Conservation (phyloP, 2,329 filamentous ascomycete genomes). For the Diplodia corticola region DNA sequence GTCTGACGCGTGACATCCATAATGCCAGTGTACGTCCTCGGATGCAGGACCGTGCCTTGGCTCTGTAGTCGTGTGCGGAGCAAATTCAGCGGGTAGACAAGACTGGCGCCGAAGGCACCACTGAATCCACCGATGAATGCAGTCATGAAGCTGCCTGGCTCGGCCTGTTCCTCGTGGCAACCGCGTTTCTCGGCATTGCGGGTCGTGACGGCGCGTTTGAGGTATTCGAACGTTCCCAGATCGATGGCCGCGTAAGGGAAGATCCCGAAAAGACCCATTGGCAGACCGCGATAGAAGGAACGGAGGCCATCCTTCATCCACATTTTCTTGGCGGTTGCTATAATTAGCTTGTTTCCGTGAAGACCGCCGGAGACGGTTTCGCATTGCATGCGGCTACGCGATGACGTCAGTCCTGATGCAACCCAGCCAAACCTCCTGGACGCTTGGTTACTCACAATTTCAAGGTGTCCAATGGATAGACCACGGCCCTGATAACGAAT, state of each 20-base stretch:
- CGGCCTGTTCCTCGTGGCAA: constrained; percentile 76
- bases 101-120: constrained; percentile 86
- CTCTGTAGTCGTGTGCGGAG: constrained; percentile 89
- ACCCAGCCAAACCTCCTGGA: background rate
- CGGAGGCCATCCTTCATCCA: constrained; percentile 71
- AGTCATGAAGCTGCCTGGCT: constrained; percentile 78
- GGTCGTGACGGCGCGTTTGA: constrained; percentile 72
- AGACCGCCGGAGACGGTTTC: constrained; percentile 85
- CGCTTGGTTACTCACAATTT: constrained; percentile 59
- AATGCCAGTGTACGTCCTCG: constrained; percentile 85
- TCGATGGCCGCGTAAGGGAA: constrained; percentile 98
- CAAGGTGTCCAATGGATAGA: constrained; percentile 89
- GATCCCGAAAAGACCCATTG: constrained; percentile 92
- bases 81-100: constrained; percentile 94
- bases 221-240: constrained; percentile 89
- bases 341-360: constrained; percentile 78
- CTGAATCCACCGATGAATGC: constrained; percentile 88
- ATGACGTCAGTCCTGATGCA: constrained; percentile 24
- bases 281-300: constrained; percentile 86
- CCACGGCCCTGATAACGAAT: constrained; percentile 64
- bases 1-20: constrained; percentile 86
- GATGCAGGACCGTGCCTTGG: constrained; percentile 90
- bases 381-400: constrained; percentile 78
- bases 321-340: constrained; percentile 84
- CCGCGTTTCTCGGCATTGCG: constrained; percentile 69